Evolutionary conservation across 2,329 filamentous ascomycete genomes (phyloP), one percentile per base, ranked within the genome.

Genomic region (Arthrinium puccinioides): DNA sequence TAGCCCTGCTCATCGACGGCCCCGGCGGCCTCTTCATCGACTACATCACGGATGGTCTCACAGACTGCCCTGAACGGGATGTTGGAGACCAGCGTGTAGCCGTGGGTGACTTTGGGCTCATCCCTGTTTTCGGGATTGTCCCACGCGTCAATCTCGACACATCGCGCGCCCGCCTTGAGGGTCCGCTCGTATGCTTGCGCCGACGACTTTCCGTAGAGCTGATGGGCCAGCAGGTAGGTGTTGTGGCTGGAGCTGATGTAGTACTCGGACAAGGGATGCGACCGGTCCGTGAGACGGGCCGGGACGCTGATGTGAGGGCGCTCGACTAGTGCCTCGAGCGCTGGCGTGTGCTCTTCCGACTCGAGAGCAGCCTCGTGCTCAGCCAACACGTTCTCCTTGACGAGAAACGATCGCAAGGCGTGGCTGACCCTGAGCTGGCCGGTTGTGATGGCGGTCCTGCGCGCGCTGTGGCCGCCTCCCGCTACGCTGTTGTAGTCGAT

Each of bases 111-210:
- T 52, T 82, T 84, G 4, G 79, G 80, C 53, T 84, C 80, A 9
- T 76, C 67, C 26, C 59, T 60, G 47, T 82, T 56, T 8, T 77
- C 71, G 25, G 71, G 64, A 32, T 80, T 68, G 48, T 85, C 79
- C 82, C 81, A 86, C 2, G 77, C 82, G 50, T 85, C 81, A 37
- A 85, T 85, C 58, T 86, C 82, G 25, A 86, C 79, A 48, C 82
- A 86, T 6, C 82, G 67, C 2, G 79, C 78, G 2, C 81, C 82
- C 1, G 77, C 74, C 21, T 60, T 63, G 13, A 86, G 61, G 0
- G 78, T 76, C 6, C 67, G 75, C 48, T 79, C 69, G 51, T 86
- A 86, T 0, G 78, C 80, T 4, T 67, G 62, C 7, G 77, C 76
- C 3, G 72, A 75, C 2, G 78, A 82, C 16, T 63, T 63, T 5